Percentiles rank a stretch among this genome's conserved stretches.
Conservation (phyloP, 441 rosid genomes). For the Mallotus repandus region DNA sequence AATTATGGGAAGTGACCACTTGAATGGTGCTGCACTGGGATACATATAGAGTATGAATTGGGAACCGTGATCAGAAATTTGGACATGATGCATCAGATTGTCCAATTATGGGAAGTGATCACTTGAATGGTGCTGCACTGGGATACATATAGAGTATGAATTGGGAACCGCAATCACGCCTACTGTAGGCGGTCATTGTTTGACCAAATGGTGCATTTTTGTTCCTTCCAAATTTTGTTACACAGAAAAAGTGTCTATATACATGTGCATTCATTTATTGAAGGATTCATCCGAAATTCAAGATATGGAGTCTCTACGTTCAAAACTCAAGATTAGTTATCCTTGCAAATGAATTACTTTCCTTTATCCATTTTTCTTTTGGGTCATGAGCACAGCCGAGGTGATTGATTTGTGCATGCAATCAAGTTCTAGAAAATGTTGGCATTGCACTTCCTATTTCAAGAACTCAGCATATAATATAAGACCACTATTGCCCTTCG, state of each 20-base stretch:
- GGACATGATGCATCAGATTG: constrained; percentile 51
- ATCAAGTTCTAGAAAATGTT: background rate
- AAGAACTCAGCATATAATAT: background rate
- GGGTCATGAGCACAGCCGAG: background rate
- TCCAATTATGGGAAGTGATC: constrained; percentile 43
- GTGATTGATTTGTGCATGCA: background rate
- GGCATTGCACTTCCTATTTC: background rate
- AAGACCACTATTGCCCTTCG: background rate
- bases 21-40: constrained; percentile 43
- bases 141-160: constrained; percentile 40
- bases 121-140: constrained; percentile 38
- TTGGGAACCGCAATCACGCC: constrained; percentile 1
- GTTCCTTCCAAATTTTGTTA: background rate
- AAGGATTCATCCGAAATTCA: background rate
- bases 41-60: constrained; percentile 33
- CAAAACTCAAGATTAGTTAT: background rate
- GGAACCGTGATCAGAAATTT: constrained; percentile 20
- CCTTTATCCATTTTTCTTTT: background rate
- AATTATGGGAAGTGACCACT: constrained; percentile 39
- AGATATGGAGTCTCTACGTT: background rate
- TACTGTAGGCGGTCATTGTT: background rate
- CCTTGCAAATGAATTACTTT: background rate
- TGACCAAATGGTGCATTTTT: background rate
- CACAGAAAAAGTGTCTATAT: background rate
- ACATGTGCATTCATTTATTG: background rate